phyloP scores from a whole-genome alignment of 768 basidiomycete species.

The Naganishia randhawae region DNA sequence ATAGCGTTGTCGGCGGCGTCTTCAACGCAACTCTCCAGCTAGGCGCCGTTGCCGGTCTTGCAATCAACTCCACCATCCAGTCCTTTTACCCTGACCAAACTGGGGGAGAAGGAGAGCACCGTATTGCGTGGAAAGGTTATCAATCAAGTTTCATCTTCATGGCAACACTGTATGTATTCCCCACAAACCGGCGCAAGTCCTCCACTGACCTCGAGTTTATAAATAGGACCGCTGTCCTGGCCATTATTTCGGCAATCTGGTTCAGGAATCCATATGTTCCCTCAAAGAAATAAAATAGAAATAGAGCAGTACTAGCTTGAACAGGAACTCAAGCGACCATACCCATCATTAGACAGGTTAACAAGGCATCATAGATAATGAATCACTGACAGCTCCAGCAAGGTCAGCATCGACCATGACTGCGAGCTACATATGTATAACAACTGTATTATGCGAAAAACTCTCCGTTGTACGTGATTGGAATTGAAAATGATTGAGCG shows the following conservation, averaged over 20 bases:
- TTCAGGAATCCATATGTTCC: constrained; percentile 24
- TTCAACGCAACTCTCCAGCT: constrained; percentile 29
- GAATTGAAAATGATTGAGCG: not conserved
- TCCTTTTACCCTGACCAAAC: constrained; percentile 2
- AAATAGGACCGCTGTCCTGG: constrained; percentile 21
- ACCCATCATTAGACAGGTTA: not conserved
- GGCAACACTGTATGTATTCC: constrained; percentile 17
- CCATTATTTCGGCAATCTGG: constrained; percentile 27
- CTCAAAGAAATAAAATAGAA: not conserved
- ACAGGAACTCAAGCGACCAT: not conserved
- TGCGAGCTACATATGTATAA: not conserved
- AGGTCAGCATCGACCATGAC: not conserved
- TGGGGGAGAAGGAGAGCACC: not conserved
- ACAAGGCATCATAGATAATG: not conserved
- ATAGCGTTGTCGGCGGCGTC: constrained; percentile 26
- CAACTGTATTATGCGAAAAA: constrained; percentile 1
- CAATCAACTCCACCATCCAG: constrained; percentile 26
- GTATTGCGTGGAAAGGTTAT: constrained; percentile 26
- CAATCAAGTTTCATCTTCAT: constrained; percentile 24
- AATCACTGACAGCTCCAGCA: not conserved
- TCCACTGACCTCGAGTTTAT: not conserved
- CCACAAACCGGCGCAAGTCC: not conserved
- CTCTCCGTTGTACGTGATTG: not conserved
- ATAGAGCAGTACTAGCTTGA: not conserved
- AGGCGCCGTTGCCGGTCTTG: constrained; percentile 24